Base-by-base conservation (phyloP, 768 basidiomycete genomes). In the Lentinus brumalis region DNA sequence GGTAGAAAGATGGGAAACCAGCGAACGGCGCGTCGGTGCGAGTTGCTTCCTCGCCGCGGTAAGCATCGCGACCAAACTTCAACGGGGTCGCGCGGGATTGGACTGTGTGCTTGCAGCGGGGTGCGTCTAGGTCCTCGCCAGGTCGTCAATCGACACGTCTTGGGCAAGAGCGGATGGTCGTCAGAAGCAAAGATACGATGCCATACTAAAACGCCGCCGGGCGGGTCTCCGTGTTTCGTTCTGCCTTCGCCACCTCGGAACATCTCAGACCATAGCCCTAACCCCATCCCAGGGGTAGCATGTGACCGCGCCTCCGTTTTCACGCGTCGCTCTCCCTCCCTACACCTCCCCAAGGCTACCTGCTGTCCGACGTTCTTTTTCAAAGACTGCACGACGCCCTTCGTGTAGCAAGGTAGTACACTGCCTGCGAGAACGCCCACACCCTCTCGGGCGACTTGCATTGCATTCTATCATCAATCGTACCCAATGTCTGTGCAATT, bases 211-310 rank as follows among this genome's bases (percentile, higher is more conserved):
- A 16, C 29, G 50, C 30, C 7, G 49, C 14, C 18, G 18, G 49
- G 7, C 18, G 18, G 16, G n/a, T 29, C 15, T 50, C 8, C 49
- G 49, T 16, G 6, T 35, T 6, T 35, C 7, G 7, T 35, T 35
- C 41, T 41, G 42, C 30, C 42, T 40, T 47, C 32, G 54, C 29
- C 47, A 40, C 35, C 53, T 46, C 31, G 44, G 16, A 42, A 53
- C 38, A 57, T 50, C 39, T 57, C 39, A 41, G 31, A 55, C 57
- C 57, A 47, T 59, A 59, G 58, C 61, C 61, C 50, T 54, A 56
- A 21, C 10, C 29, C n/a, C 15, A 40, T 41, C 41, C 31, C 50
- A 38, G 31, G 18, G 14, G 21, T 47, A 30, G 10, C 61, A 63
- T 58, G 61, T 63, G 61, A 63, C 49, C 61, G 56, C 56, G 61